Percentiles rank a stretch among this genome's conserved stretches.
These are phyloP conservation scores for Leptodontidium sp. DNA, from an alignment of 2,329 filamentous ascomycete genomes.

Conservation along the genomic window DNA sequence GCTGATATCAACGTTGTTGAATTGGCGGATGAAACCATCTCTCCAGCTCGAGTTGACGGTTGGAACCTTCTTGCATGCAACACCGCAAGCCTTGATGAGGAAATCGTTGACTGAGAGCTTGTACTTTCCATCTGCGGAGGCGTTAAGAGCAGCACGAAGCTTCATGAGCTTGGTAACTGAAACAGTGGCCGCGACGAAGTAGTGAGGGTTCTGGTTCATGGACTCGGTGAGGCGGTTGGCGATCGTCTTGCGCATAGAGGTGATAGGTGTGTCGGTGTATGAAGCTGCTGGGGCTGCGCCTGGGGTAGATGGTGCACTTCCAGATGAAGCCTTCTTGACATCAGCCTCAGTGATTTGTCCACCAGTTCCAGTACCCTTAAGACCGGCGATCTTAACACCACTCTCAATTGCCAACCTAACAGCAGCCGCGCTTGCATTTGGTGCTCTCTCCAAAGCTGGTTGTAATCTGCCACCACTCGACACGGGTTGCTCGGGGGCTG, in stretches of 20 bases:
- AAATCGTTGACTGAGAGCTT: slow-evolving; percentile 99
- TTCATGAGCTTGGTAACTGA: slow-evolving; percentile 96
- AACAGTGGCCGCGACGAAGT: slow-evolving; percentile 91
- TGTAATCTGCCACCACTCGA: slow-evolving; percentile 80
- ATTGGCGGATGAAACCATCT: slow-evolving; percentile 88
- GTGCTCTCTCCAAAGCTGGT: slow-evolving; percentile 83
- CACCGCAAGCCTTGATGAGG: slow-evolving; percentile 93
- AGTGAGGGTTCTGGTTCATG: slow-evolving; percentile 93
- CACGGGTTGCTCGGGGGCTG: slow-evolving; percentile 73
- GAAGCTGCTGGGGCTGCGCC: slow-evolving; percentile 65
- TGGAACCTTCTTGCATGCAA: slow-evolving; percentile 92
- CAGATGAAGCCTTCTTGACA: slow-evolving; percentile 83
- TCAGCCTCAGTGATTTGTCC: slow-evolving; percentile 92
- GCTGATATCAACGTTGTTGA: slow-evolving; percentile 91
- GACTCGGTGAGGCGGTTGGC: slow-evolving; percentile 90
- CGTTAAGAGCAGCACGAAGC: slow-evolving; percentile 93
- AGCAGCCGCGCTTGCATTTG: slow-evolving; percentile 75
- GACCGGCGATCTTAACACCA: slow-evolving; percentile 75
- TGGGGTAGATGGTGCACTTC: slow-evolving; percentile 51
- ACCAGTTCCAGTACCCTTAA: slow-evolving; percentile 88
- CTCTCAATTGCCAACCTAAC: slow-evolving; percentile 87
- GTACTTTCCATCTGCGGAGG: slow-evolving; percentile 88
- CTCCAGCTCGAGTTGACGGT: slow-evolving; percentile 96
- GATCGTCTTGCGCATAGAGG: slow-evolving; percentile 98
- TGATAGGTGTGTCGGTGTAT: slow-evolving; percentile 86